Percentiles rank a stretch among this genome's conserved stretches.
Conservation (phyloP, 1,139 yeast species). For the Suhomyces kunorum region DNA sequence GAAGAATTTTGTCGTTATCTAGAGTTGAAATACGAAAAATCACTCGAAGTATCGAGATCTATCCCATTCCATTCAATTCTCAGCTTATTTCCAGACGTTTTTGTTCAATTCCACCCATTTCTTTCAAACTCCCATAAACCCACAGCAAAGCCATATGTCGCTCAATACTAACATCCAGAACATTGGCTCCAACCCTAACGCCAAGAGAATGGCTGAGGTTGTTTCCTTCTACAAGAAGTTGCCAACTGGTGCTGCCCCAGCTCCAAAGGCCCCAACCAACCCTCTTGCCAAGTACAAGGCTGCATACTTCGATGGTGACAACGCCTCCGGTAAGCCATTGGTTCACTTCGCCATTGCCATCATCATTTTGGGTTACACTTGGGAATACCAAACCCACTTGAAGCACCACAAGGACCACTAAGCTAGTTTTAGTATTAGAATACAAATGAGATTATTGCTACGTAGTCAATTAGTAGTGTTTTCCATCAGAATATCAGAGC, state of each 20-base stretch:
- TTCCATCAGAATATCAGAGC: no score
- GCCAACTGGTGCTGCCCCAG: constrained; percentile 89
- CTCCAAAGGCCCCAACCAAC: constrained; percentile 67
- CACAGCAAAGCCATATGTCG: neutral
- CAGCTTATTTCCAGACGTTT: no score
- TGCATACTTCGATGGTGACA: constrained; percentile 75
- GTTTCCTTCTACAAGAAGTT: constrained; percentile 93
- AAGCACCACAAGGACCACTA: constrained; percentile 45
- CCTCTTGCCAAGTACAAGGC: constrained; percentile 77
- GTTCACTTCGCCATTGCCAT: constrained; percentile 74
- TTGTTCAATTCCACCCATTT: no score
- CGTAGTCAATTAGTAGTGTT: no score
- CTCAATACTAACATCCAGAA: constrained; percentile 57
- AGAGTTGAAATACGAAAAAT: no score
- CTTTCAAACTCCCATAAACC: no score
- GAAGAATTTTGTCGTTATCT: no score
- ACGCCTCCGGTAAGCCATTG: constrained; percentile 79
- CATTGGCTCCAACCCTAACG: constrained; percentile 93
- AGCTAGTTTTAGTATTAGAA: constrained; percentile 5
- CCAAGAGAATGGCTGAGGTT: constrained; percentile 94
- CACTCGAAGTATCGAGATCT: no score
- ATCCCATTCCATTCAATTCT: neutral
- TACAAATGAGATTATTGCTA: neutral
- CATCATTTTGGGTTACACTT: constrained; percentile 79
- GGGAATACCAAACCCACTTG: constrained; percentile 90